These are phyloP conservation scores for Globisporangium nunn DNA, from an alignment of 352 stramenopile species.

Conservation along the genomic window DNA sequence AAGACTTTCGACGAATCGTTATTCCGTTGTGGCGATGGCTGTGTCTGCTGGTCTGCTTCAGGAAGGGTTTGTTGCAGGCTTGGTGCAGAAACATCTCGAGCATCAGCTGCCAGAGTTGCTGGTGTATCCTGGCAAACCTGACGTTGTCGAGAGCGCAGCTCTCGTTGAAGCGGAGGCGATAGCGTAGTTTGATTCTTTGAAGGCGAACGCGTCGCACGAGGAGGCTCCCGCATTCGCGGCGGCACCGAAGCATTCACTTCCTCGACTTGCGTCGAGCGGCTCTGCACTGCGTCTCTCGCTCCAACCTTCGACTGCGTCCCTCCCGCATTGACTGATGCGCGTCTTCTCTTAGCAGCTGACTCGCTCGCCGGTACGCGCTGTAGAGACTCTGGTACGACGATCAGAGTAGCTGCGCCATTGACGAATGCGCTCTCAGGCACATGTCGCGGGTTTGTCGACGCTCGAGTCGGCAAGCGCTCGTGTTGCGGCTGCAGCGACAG, in stretches of 20 bases:
- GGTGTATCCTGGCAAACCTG: not conserved
- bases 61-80: not conserved
- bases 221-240: not conserved
- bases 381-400: not conserved
- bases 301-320: not conserved
- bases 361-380: not conserved
- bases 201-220: not conserved
- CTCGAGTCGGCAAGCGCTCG: not conserved
- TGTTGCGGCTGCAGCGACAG: not conserved
- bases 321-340: not conserved
- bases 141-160: not conserved
- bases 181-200: not conserved
- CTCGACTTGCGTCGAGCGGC: not conserved
- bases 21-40: not conserved
- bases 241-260: not conserved
- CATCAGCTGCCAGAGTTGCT: not conserved
- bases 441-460: not conserved
- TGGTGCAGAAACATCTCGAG: not conserved
- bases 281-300: not conserved
- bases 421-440: not conserved
- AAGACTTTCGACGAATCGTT: not conserved
- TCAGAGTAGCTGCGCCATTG: not conserved
- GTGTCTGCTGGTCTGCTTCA: not conserved
- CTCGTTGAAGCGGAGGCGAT: not conserved
- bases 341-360: not conserved